Evolutionary conservation across 495 filamentous ascomycete species (phyloP).

Genomic region (Bacidia rubella): DNA sequence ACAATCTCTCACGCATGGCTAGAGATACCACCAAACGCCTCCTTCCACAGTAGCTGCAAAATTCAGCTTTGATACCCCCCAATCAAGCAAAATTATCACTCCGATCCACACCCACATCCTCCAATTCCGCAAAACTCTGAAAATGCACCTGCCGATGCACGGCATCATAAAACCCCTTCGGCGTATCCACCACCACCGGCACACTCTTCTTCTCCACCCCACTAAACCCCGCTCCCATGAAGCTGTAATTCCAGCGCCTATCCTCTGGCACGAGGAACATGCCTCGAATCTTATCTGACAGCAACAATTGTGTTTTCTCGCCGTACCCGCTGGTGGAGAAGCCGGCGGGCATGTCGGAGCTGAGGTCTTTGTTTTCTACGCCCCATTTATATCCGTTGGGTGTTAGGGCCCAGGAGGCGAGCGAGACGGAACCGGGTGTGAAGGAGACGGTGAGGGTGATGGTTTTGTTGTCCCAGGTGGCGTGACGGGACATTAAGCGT

Average conservation of each 20-base stretch:
- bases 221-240: slow-evolving; percentile 83
- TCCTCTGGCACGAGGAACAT: slow-evolving; percentile 87
- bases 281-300: slow-evolving; percentile 83
- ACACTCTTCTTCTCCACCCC: slow-evolving; percentile 79
- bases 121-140: slow-evolving; percentile 80
- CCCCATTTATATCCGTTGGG: slow-evolving; percentile 95
- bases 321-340: slow-evolving; percentile 79
- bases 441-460: slow-evolving; percentile 95
- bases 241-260: slow-evolving; percentile 96
- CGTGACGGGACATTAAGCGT: slow-evolving; percentile 69
- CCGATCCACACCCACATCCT: slow-evolving; percentile 81
- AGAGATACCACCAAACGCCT: no score
- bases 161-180: slow-evolving; percentile 78
- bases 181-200: slow-evolving; percentile 87
- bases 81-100: slow-evolving; percentile 71
- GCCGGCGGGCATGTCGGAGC: slow-evolving; percentile 82
- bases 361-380: slow-evolving; percentile 83
- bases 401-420: slow-evolving; percentile 84
- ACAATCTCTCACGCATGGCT: no score
- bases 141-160: slow-evolving; percentile 90
- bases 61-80: not conserved
- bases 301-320: slow-evolving; percentile 84
- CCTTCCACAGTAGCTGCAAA: no score
- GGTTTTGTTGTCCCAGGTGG: slow-evolving; percentile 85
- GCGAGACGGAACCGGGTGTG: slow-evolving; percentile 93